A percentile compares a stretch with the other conserved stretches of the same genome.
Evolutionary conservation across 1,284 basidiomycete genomes (phyloP).

Genomic region (Leccinum solheimii): DNA sequence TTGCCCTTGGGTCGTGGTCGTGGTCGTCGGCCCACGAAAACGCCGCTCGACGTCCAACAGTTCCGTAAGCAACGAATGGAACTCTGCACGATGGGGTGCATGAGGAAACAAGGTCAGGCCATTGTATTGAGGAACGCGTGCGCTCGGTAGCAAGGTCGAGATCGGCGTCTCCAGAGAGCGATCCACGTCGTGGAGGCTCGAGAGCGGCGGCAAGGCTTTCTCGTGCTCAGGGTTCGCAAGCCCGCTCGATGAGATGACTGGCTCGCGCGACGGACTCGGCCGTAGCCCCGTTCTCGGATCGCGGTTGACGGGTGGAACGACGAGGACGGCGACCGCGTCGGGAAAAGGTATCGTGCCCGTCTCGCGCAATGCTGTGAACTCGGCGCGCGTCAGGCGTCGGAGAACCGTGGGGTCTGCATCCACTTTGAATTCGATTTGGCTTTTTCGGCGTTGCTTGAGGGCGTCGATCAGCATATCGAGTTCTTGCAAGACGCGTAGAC

Average conservation of each 20-base stretch:
- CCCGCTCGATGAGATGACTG: constrained; percentile 21
- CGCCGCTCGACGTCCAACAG: constrained; percentile 51
- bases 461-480: constrained; percentile 52
- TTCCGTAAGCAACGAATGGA: constrained; percentile 49
- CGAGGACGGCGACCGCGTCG: constrained; percentile 60
- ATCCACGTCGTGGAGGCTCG: constrained; percentile 28
- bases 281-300: constrained; percentile 48
- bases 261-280: constrained; percentile 42
- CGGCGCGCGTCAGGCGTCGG: constrained; percentile 60
- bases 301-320: constrained; percentile 68
- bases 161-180: constrained; percentile 9
- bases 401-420: constrained; percentile 40
- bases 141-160: constrained; percentile 39
- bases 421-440: constrained; percentile 11
- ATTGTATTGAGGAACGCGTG: constrained; percentile 66
- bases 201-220: constrained; percentile 43
- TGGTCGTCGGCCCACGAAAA: constrained; percentile 17
- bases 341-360: constrained; percentile 50
- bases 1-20: not conserved
- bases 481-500: constrained; percentile 72
- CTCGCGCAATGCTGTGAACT: constrained; percentile 52
- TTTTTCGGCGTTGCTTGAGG: constrained; percentile 11
- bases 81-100: constrained; percentile 54
- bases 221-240: not conserved
- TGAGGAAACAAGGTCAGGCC: constrained; percentile 62